phyloP scores from a whole-genome alignment of 306 rosid species.

The Trichosanthes cucumerina region DNA sequence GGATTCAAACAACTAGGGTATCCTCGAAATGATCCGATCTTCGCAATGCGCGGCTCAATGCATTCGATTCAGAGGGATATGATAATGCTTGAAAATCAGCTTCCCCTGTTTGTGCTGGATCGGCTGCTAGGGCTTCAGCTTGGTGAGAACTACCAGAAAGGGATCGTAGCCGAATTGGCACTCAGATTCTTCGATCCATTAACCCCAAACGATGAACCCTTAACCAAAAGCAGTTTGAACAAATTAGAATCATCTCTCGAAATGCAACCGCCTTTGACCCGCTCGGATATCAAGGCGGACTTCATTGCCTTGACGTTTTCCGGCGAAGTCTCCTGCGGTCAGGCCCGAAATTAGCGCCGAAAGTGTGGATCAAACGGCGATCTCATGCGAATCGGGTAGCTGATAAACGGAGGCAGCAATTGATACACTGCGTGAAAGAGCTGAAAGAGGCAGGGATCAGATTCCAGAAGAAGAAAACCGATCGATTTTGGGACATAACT shows the following conservation, averaged over 20 bases:
- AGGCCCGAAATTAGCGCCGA: constrained; percentile 44
- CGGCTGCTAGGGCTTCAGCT: constrained; percentile 47
- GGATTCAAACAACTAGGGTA: constrained; percentile 62
- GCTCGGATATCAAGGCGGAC: constrained; percentile 45
- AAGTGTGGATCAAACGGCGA: constrained; percentile 54
- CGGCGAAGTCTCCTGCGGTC: constrained; percentile 46
- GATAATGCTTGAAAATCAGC: constrained; percentile 89
- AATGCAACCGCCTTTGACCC: constrained; percentile 47
- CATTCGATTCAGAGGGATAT: constrained; percentile 85
- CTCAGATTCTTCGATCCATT: constrained; percentile 62
- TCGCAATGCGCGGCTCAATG: constrained; percentile 87
- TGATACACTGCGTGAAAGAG: constrained; percentile 81
- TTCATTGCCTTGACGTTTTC: constrained; percentile 83
- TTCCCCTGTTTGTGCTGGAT: constrained; percentile 61
- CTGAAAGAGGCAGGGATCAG: constrained; percentile 72
- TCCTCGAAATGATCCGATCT: constrained; percentile 69
- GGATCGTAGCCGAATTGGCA: constrained; percentile 46
- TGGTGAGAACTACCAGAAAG: constrained; percentile 37
- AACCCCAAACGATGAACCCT: constrained; percentile 77
- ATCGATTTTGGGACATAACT: constrained; percentile 70
- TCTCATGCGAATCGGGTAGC: constrained; percentile 50
- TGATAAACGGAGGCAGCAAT: constrained; percentile 63
- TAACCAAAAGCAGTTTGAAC: constrained; percentile 42
- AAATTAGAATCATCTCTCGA: constrained; percentile 43
- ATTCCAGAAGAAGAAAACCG: constrained; percentile 69